Percentiles rank a stretch among this genome's conserved stretches.
phyloP scores from a whole-genome alignment of 2,329 filamentous ascomycete genomes.

The Xylariaceae sp. region DNA sequence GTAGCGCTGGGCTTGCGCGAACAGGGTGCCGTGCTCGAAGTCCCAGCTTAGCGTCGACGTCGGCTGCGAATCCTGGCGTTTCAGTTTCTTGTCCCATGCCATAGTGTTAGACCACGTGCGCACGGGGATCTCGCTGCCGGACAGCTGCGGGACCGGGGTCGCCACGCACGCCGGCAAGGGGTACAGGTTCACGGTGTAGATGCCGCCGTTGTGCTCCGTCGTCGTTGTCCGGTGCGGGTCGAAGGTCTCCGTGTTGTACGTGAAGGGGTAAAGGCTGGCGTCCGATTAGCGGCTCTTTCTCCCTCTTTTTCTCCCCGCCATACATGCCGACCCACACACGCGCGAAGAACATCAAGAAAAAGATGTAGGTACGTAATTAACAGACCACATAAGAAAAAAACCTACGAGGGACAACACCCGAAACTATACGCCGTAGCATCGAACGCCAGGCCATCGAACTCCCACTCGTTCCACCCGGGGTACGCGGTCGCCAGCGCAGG shows the following conservation, averaged over 20 bases:
- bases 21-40: slow-evolving; percentile 12
- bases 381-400: background rate
- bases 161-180: slow-evolving; percentile 13
- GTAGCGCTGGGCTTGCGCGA: slow-evolving; percentile 4
- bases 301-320: too few species aligned
- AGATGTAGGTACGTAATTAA: too few species aligned
- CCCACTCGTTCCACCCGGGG: too few species aligned
- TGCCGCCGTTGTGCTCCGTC: slow-evolving; percentile 14
- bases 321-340: too few species aligned
- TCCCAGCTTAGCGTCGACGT: slow-evolving; percentile 10
- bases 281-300: too few species aligned
- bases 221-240: background rate
- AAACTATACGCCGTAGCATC: background rate
- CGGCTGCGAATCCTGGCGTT: background rate
- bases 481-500: too few species aligned
- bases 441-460: background rate
- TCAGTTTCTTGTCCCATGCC: slow-evolving; percentile 16
- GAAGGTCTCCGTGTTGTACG: background rate
- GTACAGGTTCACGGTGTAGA: slow-evolving; percentile 2
- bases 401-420: too few species aligned
- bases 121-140: slow-evolving; percentile 10
- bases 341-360: too few species aligned
- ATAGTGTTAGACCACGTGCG: slow-evolving; percentile 13
- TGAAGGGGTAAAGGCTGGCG: slow-evolving; percentile 17
- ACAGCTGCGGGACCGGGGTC: slow-evolving; percentile 11